Evolutionary conservation across 805 yeast genomes (phyloP), one percentile per base, ranked within the genome.

Genomic region (Geotrichum ghanense): DNA sequence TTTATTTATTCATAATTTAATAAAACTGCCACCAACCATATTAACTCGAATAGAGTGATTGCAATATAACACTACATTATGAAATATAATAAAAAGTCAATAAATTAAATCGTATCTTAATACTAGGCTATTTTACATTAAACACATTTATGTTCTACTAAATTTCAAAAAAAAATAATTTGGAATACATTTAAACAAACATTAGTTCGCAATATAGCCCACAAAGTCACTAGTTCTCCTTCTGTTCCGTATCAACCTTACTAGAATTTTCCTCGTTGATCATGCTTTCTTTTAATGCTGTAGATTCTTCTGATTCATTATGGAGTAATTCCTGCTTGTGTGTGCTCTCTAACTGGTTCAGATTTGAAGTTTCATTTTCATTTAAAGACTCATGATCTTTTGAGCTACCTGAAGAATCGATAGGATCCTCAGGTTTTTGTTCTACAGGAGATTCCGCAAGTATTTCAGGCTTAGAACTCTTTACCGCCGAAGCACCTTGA

Each of bases 261-360:
- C 22, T 23, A 3, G 22, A 21, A 40, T 31, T 19, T 19, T 31
- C 37, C 37, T 51, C 24, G 2, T 48, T 44, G 40, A 24, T 50
- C 23, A 37, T 41, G 17, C 37, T 31, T 31, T 31, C 37, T 12
- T 31, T 31, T 31, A 31, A 31, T 31, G 10, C 37, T 19, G 16
- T 19, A 6, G 5, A 19, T 19, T 31, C 37, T 31, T 31, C 37
- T 6, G 17, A 12, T 31, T 10, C 37, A 25, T 14, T 25, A 9
- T 25, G 9, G 31, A 25, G 31, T 25, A 9, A 9, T 25, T 25
- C 31, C 14, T 9, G 9, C 31, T 25, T 25, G 31, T 25, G 14
- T 25, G 12, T 9, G 31, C 9, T 25, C 9, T 14, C 14, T 14
- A 25, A 9, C 31, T 25, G 31, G 9, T 25, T 25, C 31, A 14